These are phyloP conservation scores for Copromyces sp. DNA, from an alignment of 495 filamentous ascomycete species.

Conservation along the genomic window DNA sequence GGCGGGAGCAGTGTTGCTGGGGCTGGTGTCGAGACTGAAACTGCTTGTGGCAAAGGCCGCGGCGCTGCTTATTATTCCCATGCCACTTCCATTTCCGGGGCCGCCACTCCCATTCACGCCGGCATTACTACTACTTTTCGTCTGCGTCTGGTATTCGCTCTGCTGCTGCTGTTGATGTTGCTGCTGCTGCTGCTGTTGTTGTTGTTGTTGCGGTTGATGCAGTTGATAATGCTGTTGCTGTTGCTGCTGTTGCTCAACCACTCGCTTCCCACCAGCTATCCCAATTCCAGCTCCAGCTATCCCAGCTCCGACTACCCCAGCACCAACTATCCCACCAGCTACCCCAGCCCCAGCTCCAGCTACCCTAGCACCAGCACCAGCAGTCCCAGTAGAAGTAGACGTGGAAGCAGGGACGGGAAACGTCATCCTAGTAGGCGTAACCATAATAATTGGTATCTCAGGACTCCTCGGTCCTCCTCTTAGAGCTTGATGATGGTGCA, in stretches of 20 bases:
- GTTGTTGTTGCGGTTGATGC: background rate
- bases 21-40: background rate
- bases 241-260: background rate
- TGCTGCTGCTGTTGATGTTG: background rate
- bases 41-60: background rate
- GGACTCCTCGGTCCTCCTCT: background rate
- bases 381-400: background rate
- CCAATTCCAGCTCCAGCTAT: background rate
- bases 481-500: background rate
- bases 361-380: background rate
- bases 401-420: background rate
- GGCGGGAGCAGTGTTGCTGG: background rate
- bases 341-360: background rate
- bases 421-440: background rate
- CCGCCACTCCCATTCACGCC: background rate
- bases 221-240: background rate
- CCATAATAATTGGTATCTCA: background rate
- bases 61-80: background rate
- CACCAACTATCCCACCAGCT: background rate
- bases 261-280: background rate
- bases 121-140: background rate
- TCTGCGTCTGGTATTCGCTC: background rate
- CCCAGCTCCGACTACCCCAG: background rate
- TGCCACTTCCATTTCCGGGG: background rate
- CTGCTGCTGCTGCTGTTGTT: background rate